phyloP scores from a whole-genome alignment of 768 basidiomycete species.

The Lactarius pseudohatsudake region DNA sequence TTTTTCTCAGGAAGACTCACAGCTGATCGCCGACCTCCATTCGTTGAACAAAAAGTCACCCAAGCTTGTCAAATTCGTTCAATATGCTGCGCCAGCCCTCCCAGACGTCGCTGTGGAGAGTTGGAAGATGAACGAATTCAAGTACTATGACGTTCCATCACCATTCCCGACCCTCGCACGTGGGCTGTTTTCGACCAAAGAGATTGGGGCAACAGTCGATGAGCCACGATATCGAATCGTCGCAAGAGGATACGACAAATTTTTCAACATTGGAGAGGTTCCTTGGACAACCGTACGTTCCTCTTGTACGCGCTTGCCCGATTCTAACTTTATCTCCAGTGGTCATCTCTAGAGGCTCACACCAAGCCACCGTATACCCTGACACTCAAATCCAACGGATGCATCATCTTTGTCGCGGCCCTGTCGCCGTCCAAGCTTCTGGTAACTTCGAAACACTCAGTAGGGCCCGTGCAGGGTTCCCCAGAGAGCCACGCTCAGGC shows the following conservation, averaged over 20 bases:
- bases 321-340: conserved; percentile 45
- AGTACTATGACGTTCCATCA: conserved; percentile 85
- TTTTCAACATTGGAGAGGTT: conserved; percentile 97
- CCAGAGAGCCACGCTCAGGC: conserved; percentile 71
- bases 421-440: conserved; percentile 72
- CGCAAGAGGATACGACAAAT: conserved; percentile 95
- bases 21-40: conserved; percentile 57
- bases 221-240: conserved; percentile 60
- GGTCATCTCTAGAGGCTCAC: conserved; percentile 66
- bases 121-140: conserved; percentile 99
- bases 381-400: conserved; percentile 93
- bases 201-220: conserved; percentile 36
- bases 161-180: conserved; percentile 95
- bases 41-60: conserved; percentile 52
- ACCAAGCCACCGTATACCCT: conserved; percentile 80
- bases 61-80: conserved; percentile 63
- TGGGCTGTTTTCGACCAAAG: conserved; percentile 76
- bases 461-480: conserved; percentile 55
- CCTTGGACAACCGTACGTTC: conserved; percentile 87
- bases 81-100: conserved; percentile 58
- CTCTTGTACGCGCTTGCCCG: neutral
- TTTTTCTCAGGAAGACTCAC: conserved; percentile 48
- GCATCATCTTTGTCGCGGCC: conserved; percentile 93
- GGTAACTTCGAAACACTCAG: conserved; percentile 89
- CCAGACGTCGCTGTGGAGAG: conserved; percentile 59